phyloP scores from a whole-genome alignment of 2,329 filamentous ascomycete species.

The Cylindrodendrum hubeiense region DNA sequence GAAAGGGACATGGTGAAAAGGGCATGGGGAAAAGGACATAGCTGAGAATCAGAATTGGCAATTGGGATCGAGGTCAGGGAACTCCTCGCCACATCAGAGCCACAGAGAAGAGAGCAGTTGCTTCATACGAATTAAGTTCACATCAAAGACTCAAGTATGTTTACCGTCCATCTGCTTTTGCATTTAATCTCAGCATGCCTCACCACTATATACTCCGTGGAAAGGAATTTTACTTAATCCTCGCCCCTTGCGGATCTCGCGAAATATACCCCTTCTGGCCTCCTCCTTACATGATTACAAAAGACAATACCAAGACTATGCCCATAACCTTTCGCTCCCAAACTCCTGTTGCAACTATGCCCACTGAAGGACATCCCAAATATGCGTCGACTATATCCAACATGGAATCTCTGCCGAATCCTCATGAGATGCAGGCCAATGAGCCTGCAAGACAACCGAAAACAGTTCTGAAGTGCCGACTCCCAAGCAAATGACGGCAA shows the following conservation, averaged over 20 bases:
- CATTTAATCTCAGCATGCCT: conserved; percentile 21
- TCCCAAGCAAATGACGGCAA: conserved; percentile 4
- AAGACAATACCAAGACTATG: conserved; percentile 10
- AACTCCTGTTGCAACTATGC: conserved; percentile 13
- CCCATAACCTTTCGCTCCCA: conserved; percentile 21
- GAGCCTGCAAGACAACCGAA: conserved; percentile 2
- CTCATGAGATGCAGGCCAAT: neutral
- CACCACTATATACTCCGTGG: conserved; percentile 26
- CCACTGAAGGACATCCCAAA: conserved; percentile 5
- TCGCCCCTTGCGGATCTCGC: conserved; percentile 10
- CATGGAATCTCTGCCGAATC: neutral
- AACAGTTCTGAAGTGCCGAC: neutral
- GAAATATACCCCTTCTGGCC: conserved; percentile 8
- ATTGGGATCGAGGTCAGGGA: too few relatives aligned
- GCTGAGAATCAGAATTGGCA: neutral
- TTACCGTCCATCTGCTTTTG: conserved; percentile 5
- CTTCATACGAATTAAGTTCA: neutral
- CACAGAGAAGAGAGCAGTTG: neutral
- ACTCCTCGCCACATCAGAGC: neutral
- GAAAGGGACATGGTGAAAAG: too few relatives aligned
- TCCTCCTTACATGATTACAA: conserved; percentile 19
- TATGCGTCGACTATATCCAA: conserved; percentile 19
- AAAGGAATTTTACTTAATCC: conserved; percentile 9
- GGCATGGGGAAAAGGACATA: neutral
- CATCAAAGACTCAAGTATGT: neutral